These are phyloP conservation scores for Pseudogymnoascus sp. DNA, from an alignment of 2,329 filamentous ascomycete species.

Conservation along the genomic window DNA sequence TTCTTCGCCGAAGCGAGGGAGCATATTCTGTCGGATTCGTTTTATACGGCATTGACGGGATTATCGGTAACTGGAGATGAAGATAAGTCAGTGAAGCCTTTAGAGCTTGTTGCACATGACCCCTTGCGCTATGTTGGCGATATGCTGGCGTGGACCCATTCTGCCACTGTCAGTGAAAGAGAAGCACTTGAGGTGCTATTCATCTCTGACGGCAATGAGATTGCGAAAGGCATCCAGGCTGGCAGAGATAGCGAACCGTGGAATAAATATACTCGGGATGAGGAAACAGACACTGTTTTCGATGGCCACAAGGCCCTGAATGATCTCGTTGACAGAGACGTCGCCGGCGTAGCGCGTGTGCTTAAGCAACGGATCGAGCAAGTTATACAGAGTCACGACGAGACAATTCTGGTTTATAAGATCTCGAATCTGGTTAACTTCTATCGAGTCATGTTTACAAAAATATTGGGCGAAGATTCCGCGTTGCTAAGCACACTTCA, in stretches of 20 bases:
- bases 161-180: constrained; percentile 83
- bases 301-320: constrained; percentile 76
- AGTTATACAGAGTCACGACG: constrained; percentile 85
- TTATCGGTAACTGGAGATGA: constrained; percentile 47
- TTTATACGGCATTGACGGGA: constrained; percentile 81
- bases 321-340: constrained; percentile 77
- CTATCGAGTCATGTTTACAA: constrained; percentile 78
- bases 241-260: constrained; percentile 79
- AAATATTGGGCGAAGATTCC: constrained; percentile 63
- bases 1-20: constrained; percentile 88
- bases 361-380: constrained; percentile 86
- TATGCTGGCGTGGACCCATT: constrained; percentile 97
- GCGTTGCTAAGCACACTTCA: constrained; percentile 51
- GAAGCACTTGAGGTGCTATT: constrained; percentile 90
- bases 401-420: constrained; percentile 80
- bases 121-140: constrained; percentile 86
- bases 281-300: constrained; percentile 51
- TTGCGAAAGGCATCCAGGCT: constrained; percentile 71
- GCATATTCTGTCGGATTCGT: constrained; percentile 76
- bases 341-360: constrained; percentile 72
- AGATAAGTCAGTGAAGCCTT: constrained; percentile 68
- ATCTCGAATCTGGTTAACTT: constrained; percentile 84
- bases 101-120: constrained; percentile 89
- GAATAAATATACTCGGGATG: constrained; percentile 46
- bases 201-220: constrained; percentile 80